A percentile compares a stretch with the other conserved stretches of the same genome.
These are phyloP conservation scores for Fusarium buharicum DNA, from an alignment of 2,329 filamentous ascomycete species.

Conservation along the genomic window DNA sequence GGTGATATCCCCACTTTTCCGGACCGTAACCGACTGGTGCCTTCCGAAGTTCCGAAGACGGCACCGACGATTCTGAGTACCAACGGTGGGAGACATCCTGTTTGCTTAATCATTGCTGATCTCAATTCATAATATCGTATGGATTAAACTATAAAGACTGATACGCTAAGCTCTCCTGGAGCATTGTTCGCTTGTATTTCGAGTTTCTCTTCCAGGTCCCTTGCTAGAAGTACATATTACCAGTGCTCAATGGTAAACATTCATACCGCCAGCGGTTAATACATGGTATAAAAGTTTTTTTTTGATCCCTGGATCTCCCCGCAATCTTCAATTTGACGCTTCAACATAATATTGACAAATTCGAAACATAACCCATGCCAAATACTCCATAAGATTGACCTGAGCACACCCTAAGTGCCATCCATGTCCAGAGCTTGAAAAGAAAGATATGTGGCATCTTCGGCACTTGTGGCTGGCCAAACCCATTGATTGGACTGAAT, in stretches of 20 bases:
- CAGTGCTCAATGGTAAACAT: constrained; percentile 4
- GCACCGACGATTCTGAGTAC: background rate
- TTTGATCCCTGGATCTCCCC: background rate
- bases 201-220: background rate
- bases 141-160: background rate
- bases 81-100: background rate
- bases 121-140: background rate
- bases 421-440: constrained; percentile 38
- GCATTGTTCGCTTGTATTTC: background rate
- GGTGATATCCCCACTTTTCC: background rate
- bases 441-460: constrained; percentile 28
- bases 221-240: background rate
- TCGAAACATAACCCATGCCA: background rate
- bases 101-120: background rate
- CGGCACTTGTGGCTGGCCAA: constrained; percentile 42
- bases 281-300: background rate
- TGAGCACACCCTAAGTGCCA: background rate
- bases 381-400: background rate
- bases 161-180: background rate
- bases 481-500: constrained; percentile 44
- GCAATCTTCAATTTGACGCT: background rate
- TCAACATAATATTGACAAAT: background rate
- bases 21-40: background rate
- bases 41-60: background rate
- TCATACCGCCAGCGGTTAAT: constrained; percentile 7